Evolutionary conservation across 345 rosid genomes (phyloP).

Genomic region (Carallia brachiata): DNA sequence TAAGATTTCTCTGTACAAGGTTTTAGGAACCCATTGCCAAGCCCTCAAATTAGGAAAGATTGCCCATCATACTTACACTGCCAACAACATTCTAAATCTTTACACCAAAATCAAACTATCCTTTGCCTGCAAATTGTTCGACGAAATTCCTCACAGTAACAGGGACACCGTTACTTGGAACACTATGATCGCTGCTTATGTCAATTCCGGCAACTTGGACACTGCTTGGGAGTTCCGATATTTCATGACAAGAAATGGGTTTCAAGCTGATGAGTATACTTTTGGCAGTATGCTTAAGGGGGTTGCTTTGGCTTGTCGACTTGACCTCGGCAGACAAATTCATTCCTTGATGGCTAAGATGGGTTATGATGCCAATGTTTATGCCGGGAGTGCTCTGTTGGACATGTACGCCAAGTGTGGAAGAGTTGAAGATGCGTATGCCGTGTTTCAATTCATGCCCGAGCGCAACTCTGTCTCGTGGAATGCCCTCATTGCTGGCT

Average conservation of each 20-base stretch:
- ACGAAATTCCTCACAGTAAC: constrained; percentile 48
- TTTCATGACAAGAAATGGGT: constrained; percentile 41
- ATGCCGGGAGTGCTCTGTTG: constrained; percentile 58
- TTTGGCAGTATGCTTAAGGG: constrained; percentile 70
- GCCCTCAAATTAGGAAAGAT: constrained; percentile 43
- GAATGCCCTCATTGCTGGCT: constrained; percentile 76
- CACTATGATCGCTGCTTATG: constrained; percentile 62
- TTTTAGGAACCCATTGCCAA: constrained; percentile 42
- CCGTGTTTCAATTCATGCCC: constrained; percentile 44
- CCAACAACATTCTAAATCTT: constrained; percentile 47
- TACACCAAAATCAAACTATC: constrained; percentile 25
- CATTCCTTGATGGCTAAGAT: constrained; percentile 53
- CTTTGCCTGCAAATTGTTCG: constrained; percentile 52
- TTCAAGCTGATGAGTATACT: constrained; percentile 44
- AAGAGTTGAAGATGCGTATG: constrained; percentile 48
- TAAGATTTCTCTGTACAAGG: constrained; percentile 24
- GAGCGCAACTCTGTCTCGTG: constrained; percentile 60
- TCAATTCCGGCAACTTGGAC: constrained; percentile 44
- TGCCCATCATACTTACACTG: constrained; percentile 44
- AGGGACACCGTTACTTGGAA: constrained; percentile 71
- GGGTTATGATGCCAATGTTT: constrained; percentile 48
- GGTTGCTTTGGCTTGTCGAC: constrained; percentile 40
- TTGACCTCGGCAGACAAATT: constrained; percentile 52
- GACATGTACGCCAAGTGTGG: constrained; percentile 74
- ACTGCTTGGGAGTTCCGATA: constrained; percentile 41